Percentiles rank a stretch among this genome's conserved stretches.
Conservation (phyloP, 805 yeast genomes). For the Wickerhamiella galacta region DNA sequence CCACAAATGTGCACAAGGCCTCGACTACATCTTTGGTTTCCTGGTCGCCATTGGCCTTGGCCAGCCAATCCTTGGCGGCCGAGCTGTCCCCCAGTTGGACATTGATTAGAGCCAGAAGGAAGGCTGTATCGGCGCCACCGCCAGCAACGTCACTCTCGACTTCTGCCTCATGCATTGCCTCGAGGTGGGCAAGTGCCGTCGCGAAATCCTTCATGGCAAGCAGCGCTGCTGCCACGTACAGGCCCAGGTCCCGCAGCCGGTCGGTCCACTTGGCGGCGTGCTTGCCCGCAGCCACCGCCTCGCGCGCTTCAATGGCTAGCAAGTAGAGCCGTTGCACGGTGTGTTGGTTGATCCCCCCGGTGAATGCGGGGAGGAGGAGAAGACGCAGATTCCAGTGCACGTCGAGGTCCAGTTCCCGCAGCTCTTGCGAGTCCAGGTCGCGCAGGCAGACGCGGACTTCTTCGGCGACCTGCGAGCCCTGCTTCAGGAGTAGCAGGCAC, state of each 20-base stretch:
- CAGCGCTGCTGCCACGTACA: constrained; percentile 20
- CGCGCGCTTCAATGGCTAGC: constrained; percentile 22
- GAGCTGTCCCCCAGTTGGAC: constrained; percentile 19
- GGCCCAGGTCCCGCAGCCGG: constrained; percentile 18
- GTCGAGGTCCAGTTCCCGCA: constrained; percentile 11
- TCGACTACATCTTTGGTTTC: neutral
- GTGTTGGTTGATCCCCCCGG: constrained; percentile 21
- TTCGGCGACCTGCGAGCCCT: constrained; percentile 18
- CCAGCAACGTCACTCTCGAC: constrained; percentile 1
- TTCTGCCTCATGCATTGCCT: constrained; percentile 9
- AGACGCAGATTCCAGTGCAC: constrained; percentile 23
- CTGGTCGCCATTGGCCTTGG: constrained; percentile 2
- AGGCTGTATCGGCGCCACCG: constrained; percentile 5
- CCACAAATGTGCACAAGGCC: constrained; percentile 15
- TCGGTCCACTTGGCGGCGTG: constrained; percentile 10
- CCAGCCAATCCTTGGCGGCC: constrained; percentile 18
- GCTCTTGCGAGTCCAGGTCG: constrained; percentile 15
- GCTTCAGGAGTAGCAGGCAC: constrained; percentile 16
- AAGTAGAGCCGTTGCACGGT: constrained; percentile 20
- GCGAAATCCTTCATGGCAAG: constrained; percentile 19
- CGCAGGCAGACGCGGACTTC: constrained; percentile 18
- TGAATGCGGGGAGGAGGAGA: constrained; percentile 18
- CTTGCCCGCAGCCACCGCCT: constrained; percentile 2
- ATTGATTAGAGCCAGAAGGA: constrained; percentile 13
- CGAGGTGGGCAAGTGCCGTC: constrained; percentile 20